phyloP scores from a whole-genome alignment of 108 stramenopile species.

The Pseudonitzschia pungens region DNA sequence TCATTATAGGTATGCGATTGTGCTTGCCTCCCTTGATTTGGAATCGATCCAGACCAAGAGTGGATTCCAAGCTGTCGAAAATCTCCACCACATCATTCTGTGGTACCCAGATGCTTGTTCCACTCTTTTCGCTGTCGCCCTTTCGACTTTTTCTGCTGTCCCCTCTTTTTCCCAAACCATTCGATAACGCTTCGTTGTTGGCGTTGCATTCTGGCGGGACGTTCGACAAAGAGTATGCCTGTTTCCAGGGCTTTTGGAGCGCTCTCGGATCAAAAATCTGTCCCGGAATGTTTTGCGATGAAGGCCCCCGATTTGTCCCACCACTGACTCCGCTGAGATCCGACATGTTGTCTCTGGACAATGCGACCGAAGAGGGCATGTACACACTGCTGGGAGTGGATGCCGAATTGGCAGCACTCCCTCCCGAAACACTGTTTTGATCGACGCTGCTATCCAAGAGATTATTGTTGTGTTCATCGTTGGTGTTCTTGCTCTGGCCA shows the following conservation, averaged over 20 bases:
- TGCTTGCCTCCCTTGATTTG: slow-evolving; percentile 7
- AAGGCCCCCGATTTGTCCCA: slow-evolving; percentile 13
- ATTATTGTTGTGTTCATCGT: background rate
- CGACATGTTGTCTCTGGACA: slow-evolving; percentile 39
- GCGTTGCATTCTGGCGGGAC: slow-evolving; percentile 16
- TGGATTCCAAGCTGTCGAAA: slow-evolving; percentile 8
- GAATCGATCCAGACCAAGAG: slow-evolving; percentile 6
- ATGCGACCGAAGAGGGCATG: slow-evolving; percentile 18
- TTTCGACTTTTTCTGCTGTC: slow-evolving; percentile 4
- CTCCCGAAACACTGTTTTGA: slow-evolving; percentile 6
- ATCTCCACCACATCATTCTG: slow-evolving; percentile 27
- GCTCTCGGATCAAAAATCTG: slow-evolving; percentile 21
- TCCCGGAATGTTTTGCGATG: slow-evolving; percentile 16
- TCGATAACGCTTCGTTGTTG: background rate
- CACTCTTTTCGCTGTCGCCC: background rate
- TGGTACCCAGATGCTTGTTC: slow-evolving; percentile 4
- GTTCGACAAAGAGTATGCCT: slow-evolving; percentile 35
- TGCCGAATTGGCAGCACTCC: slow-evolving; percentile 15
- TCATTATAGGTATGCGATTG: slow-evolving; percentile 38
- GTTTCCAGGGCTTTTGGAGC: slow-evolving; percentile 35
- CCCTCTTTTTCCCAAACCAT: background rate
- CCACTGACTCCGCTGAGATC: slow-evolving; percentile 50
- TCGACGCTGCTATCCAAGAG: slow-evolving; percentile 4
- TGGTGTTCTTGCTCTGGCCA: slow-evolving; percentile 1
- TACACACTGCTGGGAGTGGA: slow-evolving; percentile 33